phyloP scores from a whole-genome alignment of 2,329 filamentous ascomycete species.

The Reticulascus tulasneorum region DNA sequence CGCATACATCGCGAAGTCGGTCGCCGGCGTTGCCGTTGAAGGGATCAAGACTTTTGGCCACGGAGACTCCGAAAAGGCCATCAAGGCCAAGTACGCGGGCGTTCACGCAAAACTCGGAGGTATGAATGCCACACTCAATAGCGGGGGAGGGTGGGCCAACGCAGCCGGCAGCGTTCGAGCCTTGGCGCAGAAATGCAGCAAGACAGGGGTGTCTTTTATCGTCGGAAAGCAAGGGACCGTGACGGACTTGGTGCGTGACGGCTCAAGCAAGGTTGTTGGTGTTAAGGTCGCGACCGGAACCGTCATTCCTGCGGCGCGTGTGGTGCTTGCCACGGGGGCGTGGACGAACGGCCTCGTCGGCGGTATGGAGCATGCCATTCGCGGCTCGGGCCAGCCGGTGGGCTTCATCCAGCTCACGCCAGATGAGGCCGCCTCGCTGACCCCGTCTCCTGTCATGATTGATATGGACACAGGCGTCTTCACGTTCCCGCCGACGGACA shows the following conservation, averaged over 20 bases:
- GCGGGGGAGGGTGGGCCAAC: slow-evolving; percentile 27
- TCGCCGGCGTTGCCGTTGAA: slow-evolving; percentile 1
- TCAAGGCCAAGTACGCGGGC: slow-evolving; percentile 7
- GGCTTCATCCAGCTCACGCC: slow-evolving; percentile 60
- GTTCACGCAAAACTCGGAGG: slow-evolving; percentile 8
- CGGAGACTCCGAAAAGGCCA: slow-evolving; percentile 3
- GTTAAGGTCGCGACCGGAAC: slow-evolving; percentile 17
- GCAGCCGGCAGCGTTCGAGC: slow-evolving; percentile 22
- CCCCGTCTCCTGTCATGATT: slow-evolving; percentile 54
- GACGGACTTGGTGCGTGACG: slow-evolving; percentile 15
- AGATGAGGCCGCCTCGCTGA: slow-evolving; percentile 51
- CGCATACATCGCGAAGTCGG: slow-evolving; percentile 17
- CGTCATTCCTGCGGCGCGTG: slow-evolving; percentile 2
- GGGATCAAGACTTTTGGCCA: slow-evolving; percentile 3
- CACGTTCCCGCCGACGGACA: slow-evolving; percentile 47
- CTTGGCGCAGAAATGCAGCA: slow-evolving; percentile 21
- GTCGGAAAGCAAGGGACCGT: slow-evolving; percentile 25
- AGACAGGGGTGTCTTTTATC: slow-evolving; percentile 25
- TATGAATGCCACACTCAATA: slow-evolving; percentile 17
- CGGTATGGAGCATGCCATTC: slow-evolving; percentile 55
- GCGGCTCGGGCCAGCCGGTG: slow-evolving; percentile 62
- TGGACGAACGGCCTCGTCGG: slow-evolving; percentile 57
- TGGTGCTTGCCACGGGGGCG: slow-evolving; percentile 61
- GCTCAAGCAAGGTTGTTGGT: slow-evolving; percentile 15
- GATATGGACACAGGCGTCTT: slow-evolving; percentile 52